Percentiles rank a stretch among this genome's conserved stretches.
phyloP scores from a whole-genome alignment of 352 stramenopile species.

The Globisporangium spinosum region DNA sequence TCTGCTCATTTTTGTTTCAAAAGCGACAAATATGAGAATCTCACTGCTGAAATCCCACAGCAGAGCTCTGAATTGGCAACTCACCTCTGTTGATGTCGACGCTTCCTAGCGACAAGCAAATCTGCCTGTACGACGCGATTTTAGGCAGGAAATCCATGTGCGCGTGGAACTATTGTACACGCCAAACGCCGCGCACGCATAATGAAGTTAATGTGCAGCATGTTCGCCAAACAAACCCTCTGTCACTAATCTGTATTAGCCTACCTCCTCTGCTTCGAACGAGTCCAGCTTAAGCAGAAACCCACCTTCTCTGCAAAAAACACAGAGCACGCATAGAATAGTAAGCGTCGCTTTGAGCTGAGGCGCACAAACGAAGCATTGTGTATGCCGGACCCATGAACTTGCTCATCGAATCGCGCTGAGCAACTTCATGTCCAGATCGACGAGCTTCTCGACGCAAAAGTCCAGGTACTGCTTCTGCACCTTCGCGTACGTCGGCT shows the following conservation, averaged over 20 bases:
- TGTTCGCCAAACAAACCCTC: background rate
- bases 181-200: background rate
- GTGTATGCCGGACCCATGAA: background rate
- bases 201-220: background rate
- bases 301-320: slow-evolving; percentile 16
- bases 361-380: background rate
- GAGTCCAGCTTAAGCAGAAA: slow-evolving; percentile 52
- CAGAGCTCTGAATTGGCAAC: slow-evolving; percentile 8
- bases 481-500: slow-evolving; percentile 25
- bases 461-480: slow-evolving; percentile 57
- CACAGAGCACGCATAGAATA: background rate
- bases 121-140: slow-evolving; percentile 27
- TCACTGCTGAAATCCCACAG: background rate
- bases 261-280: slow-evolving; percentile 50
- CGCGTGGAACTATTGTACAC: slow-evolving; percentile 27
- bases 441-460: slow-evolving; percentile 47
- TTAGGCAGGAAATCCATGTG: slow-evolving; percentile 53
- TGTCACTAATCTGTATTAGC: background rate
- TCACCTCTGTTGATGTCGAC: slow-evolving; percentile 42
- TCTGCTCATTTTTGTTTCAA: slow-evolving; percentile 22
- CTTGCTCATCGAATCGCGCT: slow-evolving; percentile 24
- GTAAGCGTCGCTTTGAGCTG: background rate
- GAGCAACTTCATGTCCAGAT: slow-evolving; percentile 48
- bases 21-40: background rate
- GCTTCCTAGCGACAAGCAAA: slow-evolving; percentile 49